Conservation (phyloP, 768 basidiomycete species). For the Leccinellum rugosiceps region DNA sequence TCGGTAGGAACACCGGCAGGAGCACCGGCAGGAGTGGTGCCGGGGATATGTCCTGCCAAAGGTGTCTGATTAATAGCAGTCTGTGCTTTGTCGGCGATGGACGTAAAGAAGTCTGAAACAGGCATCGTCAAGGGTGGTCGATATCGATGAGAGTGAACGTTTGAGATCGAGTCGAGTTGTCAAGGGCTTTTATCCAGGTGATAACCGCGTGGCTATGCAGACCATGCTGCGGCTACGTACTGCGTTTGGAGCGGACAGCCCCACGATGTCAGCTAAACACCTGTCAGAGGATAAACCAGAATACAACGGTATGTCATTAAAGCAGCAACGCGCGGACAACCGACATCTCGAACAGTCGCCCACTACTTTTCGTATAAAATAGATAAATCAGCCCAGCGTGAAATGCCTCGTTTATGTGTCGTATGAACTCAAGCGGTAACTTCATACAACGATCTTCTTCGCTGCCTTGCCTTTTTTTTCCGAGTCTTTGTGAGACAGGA, state of each 20-base stretch:
- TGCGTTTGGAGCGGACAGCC: not conserved
- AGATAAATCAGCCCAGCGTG: slow-evolving; percentile 30
- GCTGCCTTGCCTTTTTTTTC: slow-evolving; percentile 88
- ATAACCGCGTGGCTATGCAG: slow-evolving; percentile 22
- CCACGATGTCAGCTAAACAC: not conserved
- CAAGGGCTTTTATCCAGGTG: slow-evolving; percentile 18
- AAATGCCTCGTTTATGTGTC: slow-evolving; percentile 15
- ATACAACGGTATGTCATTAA: slow-evolving; percentile 25
- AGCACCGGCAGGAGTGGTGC: slow-evolving; percentile 33
- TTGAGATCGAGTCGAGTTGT: too few relatives aligned
- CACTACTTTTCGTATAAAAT: slow-evolving; percentile 26
- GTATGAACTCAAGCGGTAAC: slow-evolving; percentile 13
- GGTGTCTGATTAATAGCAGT: slow-evolving; percentile 62
- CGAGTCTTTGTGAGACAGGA: slow-evolving; percentile 90
- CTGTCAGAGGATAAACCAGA: slow-evolving; percentile 6
- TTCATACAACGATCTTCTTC: slow-evolving; percentile 73
- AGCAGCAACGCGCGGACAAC: slow-evolving; percentile 18
- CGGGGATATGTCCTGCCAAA: slow-evolving; percentile 54
- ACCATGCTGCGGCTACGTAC: not conserved
- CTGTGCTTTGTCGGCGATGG: slow-evolving; percentile 76
- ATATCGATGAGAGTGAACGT: slow-evolving; percentile 1
- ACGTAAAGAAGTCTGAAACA: slow-evolving; percentile 58
- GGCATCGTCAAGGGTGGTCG: slow-evolving; percentile 41
- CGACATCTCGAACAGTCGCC: slow-evolving; percentile 17
- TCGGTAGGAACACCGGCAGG: slow-evolving; percentile 26